Percentiles rank a stretch among this genome's conserved stretches.
Conservation (phyloP, 352 stramenopile species). For the Globisporangium mamillatum region DNA sequence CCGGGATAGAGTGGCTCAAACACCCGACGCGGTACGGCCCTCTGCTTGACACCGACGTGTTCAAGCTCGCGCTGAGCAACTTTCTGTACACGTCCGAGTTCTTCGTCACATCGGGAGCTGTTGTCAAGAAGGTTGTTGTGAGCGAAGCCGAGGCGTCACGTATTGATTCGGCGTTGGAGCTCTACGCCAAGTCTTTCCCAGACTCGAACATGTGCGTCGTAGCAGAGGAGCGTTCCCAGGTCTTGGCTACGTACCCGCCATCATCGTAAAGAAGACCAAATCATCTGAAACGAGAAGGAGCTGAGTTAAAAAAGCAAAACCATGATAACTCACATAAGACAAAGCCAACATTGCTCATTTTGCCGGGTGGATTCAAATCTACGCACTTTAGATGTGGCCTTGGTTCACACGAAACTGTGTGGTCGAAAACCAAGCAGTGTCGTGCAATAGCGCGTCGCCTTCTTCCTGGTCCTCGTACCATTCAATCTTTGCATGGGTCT, state of each 20-base stretch:
- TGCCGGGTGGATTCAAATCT: not conserved
- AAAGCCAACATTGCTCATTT: not conserved
- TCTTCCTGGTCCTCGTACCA: slow-evolving; percentile 45
- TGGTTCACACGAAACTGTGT: slow-evolving; percentile 25
- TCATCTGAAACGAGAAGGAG: not conserved
- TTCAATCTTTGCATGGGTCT: slow-evolving; percentile 43
- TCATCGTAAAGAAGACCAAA: not conserved
- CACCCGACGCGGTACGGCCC: slow-evolving; percentile 15
- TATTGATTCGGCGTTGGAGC: slow-evolving; percentile 9
- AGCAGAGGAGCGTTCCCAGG: not conserved
- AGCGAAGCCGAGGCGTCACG: slow-evolving; percentile 61
- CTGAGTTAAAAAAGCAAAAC: not conserved
- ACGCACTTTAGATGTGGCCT: not conserved
- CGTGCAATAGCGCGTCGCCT: slow-evolving; percentile 24
- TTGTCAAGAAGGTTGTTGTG: slow-evolving; percentile 29
- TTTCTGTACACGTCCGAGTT: slow-evolving; percentile 40
- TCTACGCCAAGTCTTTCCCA: not conserved
- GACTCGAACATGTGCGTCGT: not conserved
- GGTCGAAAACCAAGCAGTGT: slow-evolving; percentile 32
- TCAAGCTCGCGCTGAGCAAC: slow-evolving; percentile 20
- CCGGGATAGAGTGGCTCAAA: slow-evolving; percentile 34
- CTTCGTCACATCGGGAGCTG: not conserved
- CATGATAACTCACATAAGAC: not conserved
- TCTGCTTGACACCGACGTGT: slow-evolving; percentile 16
- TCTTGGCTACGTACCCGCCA: not conserved